phyloP scores from a whole-genome alignment of 768 basidiomycete genomes.

The Megacollybia marginata region DNA sequence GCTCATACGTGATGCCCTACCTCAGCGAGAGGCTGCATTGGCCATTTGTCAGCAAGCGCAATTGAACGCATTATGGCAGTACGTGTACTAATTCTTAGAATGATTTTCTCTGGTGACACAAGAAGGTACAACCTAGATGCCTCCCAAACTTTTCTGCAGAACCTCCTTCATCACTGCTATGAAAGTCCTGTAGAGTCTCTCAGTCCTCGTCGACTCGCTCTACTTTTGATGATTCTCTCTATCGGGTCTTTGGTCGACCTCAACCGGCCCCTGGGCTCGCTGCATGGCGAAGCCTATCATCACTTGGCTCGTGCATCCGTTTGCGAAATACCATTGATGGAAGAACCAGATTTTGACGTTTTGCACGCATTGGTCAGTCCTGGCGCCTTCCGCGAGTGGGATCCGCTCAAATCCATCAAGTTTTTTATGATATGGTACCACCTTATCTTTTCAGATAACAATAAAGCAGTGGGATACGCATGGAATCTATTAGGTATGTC shows the following conservation, averaged over 20 bases:
- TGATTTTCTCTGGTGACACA: conserved; percentile 3
- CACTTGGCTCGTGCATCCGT: conserved; percentile 60
- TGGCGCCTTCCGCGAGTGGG: conserved; percentile 3
- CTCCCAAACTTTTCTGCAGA: conserved; percentile 63
- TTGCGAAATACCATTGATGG: conserved; percentile 69
- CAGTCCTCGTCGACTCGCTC: conserved; percentile 58
- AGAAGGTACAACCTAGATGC: conserved; percentile 62
- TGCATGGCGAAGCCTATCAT: conserved; percentile 58
- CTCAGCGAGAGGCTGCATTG: conserved; percentile 49
- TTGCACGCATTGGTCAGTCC: conserved; percentile 54
- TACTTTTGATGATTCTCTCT: conserved; percentile 66
- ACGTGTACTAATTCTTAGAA: conserved; percentile 21
- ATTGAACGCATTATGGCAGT: conserved; percentile 70
- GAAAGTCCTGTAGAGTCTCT: conserved; percentile 50
- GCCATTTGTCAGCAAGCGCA: conserved; percentile 57
- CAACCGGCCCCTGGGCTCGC: conserved; percentile 43
- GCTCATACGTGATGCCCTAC: conserved; percentile 56
- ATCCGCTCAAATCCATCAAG: conserved; percentile 12
- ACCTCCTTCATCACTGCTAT: conserved; percentile 64
- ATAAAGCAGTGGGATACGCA: conserved; percentile 63
- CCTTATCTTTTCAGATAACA: conserved; percentile 67
- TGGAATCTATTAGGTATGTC: conserved; percentile 62
- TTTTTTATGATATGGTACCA: conserved; percentile 73
- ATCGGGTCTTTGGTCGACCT: conserved; percentile 67
- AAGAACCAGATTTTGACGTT: conserved; percentile 68